A percentile compares a stretch with the other conserved stretches of the same genome.
These are phyloP conservation scores for Antitrichia curtipendula DNA, from an alignment of 225 moss, liverwort and hornwort species.

Conservation along the genomic window DNA sequence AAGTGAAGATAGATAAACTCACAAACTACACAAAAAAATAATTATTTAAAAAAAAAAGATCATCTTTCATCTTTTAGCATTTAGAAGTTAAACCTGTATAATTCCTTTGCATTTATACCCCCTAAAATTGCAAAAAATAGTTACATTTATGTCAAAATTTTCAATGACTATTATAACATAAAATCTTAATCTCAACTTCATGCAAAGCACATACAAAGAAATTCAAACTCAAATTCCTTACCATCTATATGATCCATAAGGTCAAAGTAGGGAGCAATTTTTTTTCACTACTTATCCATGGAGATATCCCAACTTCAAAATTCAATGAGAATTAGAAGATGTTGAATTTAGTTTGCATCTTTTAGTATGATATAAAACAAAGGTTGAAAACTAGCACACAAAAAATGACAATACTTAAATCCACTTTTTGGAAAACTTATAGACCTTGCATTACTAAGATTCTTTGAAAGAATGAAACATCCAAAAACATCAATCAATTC, in stretches of 20 bases:
- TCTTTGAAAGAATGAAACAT: not conserved
- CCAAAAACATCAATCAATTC: not conserved
- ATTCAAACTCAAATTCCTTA: not conserved
- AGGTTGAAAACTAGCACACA: rapidly evolving
- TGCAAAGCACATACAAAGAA: rapidly evolving
- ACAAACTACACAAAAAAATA: not conserved
- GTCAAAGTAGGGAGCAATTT: not conserved
- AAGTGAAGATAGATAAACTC: not conserved
- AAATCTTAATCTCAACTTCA: not conserved
- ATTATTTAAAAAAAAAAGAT: not conserved
- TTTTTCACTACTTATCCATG: rapidly evolving
- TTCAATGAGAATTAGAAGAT: not conserved
- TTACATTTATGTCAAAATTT: not conserved
- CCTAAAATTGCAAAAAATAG: not conserved
- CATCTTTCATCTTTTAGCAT: too few relatives aligned
- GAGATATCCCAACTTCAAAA: rapidly evolving
- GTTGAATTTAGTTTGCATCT: not conserved
- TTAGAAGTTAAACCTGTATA: rapidly evolving
- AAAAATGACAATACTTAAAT: not conserved
- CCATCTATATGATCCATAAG: not conserved
- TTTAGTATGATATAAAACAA: not conserved
- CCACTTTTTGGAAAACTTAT: not conserved
- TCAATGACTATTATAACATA: too few relatives aligned
- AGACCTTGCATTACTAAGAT: rapidly evolving
- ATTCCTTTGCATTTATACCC: not conserved